Conservation (phyloP, 1,284 basidiomycete species). For the Cystobasidium sp. region DNA sequence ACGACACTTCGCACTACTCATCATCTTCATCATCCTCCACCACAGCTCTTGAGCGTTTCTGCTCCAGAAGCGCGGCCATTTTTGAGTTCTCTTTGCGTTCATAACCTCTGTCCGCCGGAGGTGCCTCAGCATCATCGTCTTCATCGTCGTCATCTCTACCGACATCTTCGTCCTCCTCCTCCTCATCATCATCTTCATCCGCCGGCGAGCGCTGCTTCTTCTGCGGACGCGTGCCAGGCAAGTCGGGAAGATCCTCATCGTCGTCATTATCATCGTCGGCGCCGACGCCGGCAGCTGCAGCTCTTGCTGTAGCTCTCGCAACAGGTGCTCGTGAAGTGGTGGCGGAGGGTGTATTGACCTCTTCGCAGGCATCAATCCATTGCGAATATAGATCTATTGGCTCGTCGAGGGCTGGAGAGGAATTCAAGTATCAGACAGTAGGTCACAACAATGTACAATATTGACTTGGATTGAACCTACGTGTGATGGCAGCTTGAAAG, state of each 20-base stretch:
- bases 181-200: conserved; percentile 33
- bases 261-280: conserved; percentile 35
- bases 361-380: conserved; percentile 59
- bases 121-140: conserved; percentile 19
- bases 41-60: conserved; percentile 16
- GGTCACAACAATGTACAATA: background rate
- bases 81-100: conserved; percentile 20
- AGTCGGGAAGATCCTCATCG: conserved; percentile 34
- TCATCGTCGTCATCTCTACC: conserved; percentile 19
- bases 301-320: background rate
- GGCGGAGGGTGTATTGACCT: conserved; percentile 46
- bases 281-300: background rate
- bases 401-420: conserved; percentile 54
- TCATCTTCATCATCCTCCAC: conserved; percentile 35
- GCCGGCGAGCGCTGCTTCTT: background rate
- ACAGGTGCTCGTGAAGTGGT: conserved; percentile 13
- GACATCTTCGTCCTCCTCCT: conserved; percentile 24
- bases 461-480: conserved; percentile 31
- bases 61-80: conserved; percentile 24
- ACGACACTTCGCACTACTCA: background rate
- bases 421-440: background rate
- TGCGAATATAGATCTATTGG: conserved; percentile 59
- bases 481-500: conserved; percentile 54
- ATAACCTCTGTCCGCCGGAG: conserved; percentile 30
- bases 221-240: conserved; percentile 11